These are phyloP conservation scores for Magnaporthiopsis rhizophila DNA, from an alignment of 2,329 filamentous ascomycete genomes.

Conservation along the genomic window DNA sequence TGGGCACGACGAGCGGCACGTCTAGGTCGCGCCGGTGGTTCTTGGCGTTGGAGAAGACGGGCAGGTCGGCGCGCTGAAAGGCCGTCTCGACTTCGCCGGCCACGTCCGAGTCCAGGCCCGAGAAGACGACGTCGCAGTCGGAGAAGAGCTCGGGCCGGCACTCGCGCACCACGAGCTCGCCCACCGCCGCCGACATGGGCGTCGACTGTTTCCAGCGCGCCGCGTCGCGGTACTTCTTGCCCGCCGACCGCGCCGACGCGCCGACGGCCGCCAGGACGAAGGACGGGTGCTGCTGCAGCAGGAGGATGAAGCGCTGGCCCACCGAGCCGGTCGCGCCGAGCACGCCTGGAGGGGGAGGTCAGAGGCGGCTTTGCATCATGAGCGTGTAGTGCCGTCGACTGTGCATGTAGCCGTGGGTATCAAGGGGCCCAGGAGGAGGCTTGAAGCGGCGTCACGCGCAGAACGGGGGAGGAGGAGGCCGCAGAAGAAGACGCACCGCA, in stretches of 20 bases:
- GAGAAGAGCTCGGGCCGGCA: constrained; percentile 75
- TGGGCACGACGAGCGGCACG: constrained; percentile 89
- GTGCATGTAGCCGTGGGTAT: no score
- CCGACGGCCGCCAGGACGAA: constrained; percentile 84
- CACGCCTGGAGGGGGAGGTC: constrained; percentile 44
- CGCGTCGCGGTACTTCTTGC: constrained; percentile 91
- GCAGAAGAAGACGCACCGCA: constrained; percentile 13
- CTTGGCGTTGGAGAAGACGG: constrained; percentile 96
- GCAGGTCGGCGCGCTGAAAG: constrained; percentile 79
- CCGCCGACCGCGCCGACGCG: constrained; percentile 79
- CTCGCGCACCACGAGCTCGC: constrained; percentile 74
- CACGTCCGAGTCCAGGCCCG: constrained; percentile 84
- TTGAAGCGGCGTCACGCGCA: background rate
- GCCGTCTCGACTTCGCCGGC: constrained; percentile 89
- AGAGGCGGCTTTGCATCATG: background rate
- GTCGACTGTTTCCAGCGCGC: constrained; percentile 89
- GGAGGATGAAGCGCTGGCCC: constrained; percentile 88
- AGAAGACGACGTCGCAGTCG: constrained; percentile 91
- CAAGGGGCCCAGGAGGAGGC: background rate
- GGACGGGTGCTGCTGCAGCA: constrained; percentile 80
- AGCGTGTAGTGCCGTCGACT: background rate
- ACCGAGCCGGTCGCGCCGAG: constrained; percentile 91
- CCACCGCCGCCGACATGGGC: constrained; percentile 67
- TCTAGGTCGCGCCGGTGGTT: constrained; percentile 89
- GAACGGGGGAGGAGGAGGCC: background rate